Evolutionary conservation across 108 stramenopile genomes (phyloP).

Genomic region (Cyclostephanos invisitatus): DNA sequence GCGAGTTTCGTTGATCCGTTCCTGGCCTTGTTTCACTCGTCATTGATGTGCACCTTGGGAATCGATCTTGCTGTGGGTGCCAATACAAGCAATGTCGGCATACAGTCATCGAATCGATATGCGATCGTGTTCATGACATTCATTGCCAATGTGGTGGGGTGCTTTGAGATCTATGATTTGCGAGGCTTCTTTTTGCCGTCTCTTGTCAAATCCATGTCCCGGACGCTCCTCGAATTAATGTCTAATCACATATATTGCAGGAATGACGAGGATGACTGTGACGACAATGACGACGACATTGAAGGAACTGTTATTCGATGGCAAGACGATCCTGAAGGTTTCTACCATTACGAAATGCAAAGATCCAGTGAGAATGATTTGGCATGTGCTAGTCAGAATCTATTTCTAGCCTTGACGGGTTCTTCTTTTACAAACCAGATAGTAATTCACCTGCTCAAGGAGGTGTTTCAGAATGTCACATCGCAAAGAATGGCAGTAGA

Average conservation of each 20-base stretch:
- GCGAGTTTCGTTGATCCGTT: constrained; percentile 34
- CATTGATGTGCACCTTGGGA: constrained; percentile 14
- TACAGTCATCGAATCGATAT: constrained; percentile 6
- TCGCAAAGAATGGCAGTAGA: constrained; percentile 30
- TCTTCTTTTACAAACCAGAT: constrained; percentile 7
- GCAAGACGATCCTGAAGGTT: constrained; percentile 46
- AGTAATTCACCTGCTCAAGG: constrained; percentile 31
- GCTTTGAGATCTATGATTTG: constrained; percentile 7
- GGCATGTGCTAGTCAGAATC: constrained; percentile 37
- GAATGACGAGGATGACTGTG: constrained; percentile 5
- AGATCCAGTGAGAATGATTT: constrained; percentile 41
- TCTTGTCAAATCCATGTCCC: constrained; percentile 17
- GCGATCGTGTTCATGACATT: constrained; percentile 28
- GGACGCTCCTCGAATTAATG: constrained; percentile 26
- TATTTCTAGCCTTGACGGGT: constrained; percentile 43
- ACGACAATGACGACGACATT: constrained; percentile 12
- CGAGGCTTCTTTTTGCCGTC: constrained; percentile 26
- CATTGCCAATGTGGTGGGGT: constrained; percentile 21
- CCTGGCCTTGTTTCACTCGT: constrained; percentile 31
- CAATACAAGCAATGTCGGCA: not conserved
- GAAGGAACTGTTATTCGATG: constrained; percentile 10
- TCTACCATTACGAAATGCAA: constrained; percentile 31
- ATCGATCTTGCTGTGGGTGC: not conserved
- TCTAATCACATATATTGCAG: constrained; percentile 6
- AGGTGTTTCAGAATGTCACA: constrained; percentile 23